phyloP scores from a whole-genome alignment of 768 basidiomycete species.

The Boletus vermiculosoides region DNA sequence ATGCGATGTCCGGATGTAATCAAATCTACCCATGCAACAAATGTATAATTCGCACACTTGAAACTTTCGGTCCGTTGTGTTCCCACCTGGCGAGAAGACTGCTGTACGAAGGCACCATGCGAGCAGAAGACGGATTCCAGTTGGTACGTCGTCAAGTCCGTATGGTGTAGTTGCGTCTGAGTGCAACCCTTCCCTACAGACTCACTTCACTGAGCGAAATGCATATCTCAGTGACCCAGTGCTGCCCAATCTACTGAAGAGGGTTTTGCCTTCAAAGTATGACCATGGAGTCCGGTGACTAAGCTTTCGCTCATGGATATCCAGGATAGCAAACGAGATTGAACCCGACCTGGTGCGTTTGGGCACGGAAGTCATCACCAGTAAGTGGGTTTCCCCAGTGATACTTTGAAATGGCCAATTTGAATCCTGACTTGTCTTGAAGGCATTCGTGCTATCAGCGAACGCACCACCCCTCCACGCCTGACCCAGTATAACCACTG shows the following conservation, averaged over 20 bases:
- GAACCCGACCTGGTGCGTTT: slow-evolving; percentile 59
- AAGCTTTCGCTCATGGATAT: background rate
- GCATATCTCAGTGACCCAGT: slow-evolving; percentile 62
- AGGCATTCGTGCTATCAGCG: slow-evolving; percentile 54
- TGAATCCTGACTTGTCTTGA: background rate
- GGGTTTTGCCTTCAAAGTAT: slow-evolving; percentile 50
- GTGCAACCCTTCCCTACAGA: slow-evolving; percentile 31
- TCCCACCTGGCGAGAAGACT: background rate
- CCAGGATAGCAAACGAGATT: slow-evolving; percentile 49
- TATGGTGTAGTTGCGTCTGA: background rate
- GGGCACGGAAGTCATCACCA: slow-evolving; percentile 52
- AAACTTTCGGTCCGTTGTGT: background rate
- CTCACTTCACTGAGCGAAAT: slow-evolving; percentile 54
- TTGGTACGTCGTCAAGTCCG: slow-evolving; percentile 36
- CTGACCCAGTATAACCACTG: slow-evolving; percentile 74
- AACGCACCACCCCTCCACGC: slow-evolving; percentile 46
- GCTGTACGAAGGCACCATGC: slow-evolving; percentile 40
- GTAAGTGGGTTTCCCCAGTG: slow-evolving; percentile 33
- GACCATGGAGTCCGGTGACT: slow-evolving; percentile 1
- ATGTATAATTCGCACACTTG: slow-evolving; percentile 4
- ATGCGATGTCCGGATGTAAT: slow-evolving; percentile 1
- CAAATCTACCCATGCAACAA: slow-evolving; percentile 1
- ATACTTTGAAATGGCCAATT: background rate
- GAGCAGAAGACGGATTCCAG: slow-evolving; percentile 66
- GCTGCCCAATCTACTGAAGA: slow-evolving; percentile 57